Percentiles rank a stretch among this genome's conserved stretches.
phyloP scores from a whole-genome alignment of 2,329 filamentous ascomycete genomes.

The Alternaria brassicae region DNA sequence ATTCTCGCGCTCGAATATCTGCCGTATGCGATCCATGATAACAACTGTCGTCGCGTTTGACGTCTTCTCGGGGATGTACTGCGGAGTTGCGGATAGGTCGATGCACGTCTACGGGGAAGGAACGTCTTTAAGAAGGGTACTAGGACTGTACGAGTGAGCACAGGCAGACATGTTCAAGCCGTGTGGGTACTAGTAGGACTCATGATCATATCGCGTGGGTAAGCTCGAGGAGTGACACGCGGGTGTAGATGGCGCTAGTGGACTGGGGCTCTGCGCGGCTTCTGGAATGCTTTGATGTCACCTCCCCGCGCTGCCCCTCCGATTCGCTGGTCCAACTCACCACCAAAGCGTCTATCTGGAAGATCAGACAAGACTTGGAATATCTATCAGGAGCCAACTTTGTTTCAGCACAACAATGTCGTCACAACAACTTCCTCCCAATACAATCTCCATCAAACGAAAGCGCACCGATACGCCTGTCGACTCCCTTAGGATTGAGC shows the following conservation, averaged over 20 bases:
- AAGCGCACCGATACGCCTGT: conserved; percentile 64
- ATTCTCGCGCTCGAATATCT: conserved; percentile 39
- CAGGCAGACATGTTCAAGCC: conserved; percentile 34
- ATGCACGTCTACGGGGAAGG: conserved; percentile 16
- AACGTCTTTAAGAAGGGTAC: conserved; percentile 8
- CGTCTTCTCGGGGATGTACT: conserved; percentile 10
- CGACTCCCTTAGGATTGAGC: conserved; percentile 55
- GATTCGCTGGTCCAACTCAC: conserved; percentile 10
- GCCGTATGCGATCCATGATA: conserved; percentile 48
- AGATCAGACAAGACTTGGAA: background rate
- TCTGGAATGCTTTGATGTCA: conserved; percentile 17
- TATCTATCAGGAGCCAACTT: background rate
- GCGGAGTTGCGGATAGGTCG: conserved; percentile 4
- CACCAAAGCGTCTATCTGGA: background rate
- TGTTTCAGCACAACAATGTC: background rate
- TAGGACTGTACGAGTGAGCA: background rate
- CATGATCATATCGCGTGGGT: conserved; percentile 29
- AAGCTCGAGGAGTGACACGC: conserved; percentile 10
- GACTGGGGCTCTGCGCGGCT: conserved; percentile 14
- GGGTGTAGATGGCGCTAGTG: conserved; percentile 6
- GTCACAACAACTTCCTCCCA: conserved; percentile 26
- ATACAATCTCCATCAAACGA: conserved; percentile 58
- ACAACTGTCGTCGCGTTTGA: conserved; percentile 5
- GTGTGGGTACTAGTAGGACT: conserved; percentile 11
- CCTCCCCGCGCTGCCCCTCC: conserved; percentile 22